phyloP scores from a whole-genome alignment of 139 green algal genomes.

The Picocystis salinarum region DNA sequence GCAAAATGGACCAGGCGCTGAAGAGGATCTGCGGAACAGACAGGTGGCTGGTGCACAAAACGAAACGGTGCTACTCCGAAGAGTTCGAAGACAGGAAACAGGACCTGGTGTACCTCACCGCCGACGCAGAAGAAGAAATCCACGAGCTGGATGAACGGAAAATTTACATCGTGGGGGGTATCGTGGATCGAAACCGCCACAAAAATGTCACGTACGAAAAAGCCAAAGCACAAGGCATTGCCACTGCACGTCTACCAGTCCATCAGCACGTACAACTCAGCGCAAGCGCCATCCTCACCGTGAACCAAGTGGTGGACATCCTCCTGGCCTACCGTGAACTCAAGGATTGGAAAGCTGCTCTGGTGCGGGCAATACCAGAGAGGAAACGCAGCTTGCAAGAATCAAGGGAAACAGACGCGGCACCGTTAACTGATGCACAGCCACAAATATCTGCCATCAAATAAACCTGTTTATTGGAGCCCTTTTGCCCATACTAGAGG shows the following conservation, averaged over 20 bases:
- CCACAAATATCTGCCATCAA: too few species aligned
- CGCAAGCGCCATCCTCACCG: slow-evolving; percentile 37
- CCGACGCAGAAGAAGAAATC: slow-evolving; percentile 46
- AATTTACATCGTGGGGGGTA: slow-evolving; percentile 65
- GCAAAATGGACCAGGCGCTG: not conserved
- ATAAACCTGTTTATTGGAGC: too few species aligned
- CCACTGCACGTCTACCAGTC: slow-evolving; percentile 57
- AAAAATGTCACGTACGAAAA: slow-evolving; percentile 19
- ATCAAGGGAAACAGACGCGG: too few species aligned
- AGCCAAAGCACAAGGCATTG: slow-evolving; percentile 32
- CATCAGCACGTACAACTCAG: slow-evolving; percentile 32
- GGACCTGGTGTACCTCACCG: slow-evolving; percentile 62
- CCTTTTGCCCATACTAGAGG: too few species aligned
- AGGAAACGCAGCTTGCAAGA: too few species aligned
- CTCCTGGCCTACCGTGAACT: slow-evolving; percentile 22
- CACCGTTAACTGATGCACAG: too few species aligned
- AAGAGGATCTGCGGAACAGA: slow-evolving; percentile 6
- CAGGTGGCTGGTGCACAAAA: slow-evolving; percentile 31
- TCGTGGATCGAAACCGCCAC: slow-evolving; percentile 68
- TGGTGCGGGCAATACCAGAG: too few species aligned
- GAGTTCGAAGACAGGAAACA: slow-evolving; percentile 13
- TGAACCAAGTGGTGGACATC: slow-evolving; percentile 62
- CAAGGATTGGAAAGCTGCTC: too few species aligned
- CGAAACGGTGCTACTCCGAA: slow-evolving; percentile 19
- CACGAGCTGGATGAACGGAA: slow-evolving; percentile 29